Evolutionary conservation across 1,284 basidiomycete species (phyloP).

Genomic region (Tetrapyrgos nigripes): DNA sequence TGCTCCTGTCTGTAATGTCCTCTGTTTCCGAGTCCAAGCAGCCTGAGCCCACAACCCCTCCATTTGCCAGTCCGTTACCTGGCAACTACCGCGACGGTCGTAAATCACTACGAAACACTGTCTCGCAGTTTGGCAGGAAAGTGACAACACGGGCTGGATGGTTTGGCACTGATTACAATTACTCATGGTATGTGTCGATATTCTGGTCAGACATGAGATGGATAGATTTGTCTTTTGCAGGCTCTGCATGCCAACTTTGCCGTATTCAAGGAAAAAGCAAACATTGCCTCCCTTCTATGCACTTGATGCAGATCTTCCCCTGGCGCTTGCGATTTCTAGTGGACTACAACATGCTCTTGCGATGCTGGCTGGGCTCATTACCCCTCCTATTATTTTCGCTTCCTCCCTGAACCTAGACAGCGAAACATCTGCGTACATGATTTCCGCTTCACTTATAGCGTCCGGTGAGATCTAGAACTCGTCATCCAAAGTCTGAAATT

Average conservation of each 20-base stretch:
- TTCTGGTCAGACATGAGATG: background rate
- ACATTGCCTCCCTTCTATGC: constrained; percentile 74
- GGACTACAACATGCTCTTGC: constrained; percentile 83
- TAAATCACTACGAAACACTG: background rate
- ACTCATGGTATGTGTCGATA: constrained; percentile 53
- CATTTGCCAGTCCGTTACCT: background rate
- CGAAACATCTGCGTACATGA: constrained; percentile 76
- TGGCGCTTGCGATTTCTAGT: constrained; percentile 70
- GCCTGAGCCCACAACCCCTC: background rate
- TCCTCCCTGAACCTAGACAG: constrained; percentile 63
- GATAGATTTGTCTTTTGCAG: constrained; percentile 22
- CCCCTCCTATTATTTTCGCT: constrained; percentile 84
- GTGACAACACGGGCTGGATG: constrained; percentile 63
- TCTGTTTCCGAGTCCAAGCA: background rate
- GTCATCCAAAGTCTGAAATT: background rate
- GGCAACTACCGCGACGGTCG: background rate
- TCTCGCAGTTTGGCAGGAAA: constrained; percentile 32
- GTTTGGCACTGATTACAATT: constrained; percentile 83
- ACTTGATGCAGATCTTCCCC: constrained; percentile 70
- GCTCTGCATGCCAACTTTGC: constrained; percentile 70
- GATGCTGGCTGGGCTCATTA: constrained; percentile 80
- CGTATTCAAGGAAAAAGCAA: constrained; percentile 48
- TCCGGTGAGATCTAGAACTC: constrained; percentile 55
- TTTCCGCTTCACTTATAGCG: constrained; percentile 81
- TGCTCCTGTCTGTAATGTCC: constrained; percentile 47